Conservation (phyloP, 441 rosid genomes). For the Mallotus japonicus region DNA sequence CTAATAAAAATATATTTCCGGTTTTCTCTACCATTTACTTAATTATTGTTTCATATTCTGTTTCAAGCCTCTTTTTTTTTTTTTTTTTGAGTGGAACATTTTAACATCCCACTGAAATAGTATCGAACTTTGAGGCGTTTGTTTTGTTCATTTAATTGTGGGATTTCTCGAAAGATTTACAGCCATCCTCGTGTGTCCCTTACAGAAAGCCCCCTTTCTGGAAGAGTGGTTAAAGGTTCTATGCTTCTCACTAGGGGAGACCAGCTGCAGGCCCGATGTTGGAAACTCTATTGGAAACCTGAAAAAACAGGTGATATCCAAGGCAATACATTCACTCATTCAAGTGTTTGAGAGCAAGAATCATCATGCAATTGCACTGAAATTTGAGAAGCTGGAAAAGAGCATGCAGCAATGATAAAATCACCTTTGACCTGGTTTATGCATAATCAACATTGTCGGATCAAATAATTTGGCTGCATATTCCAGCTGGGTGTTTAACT, state of each 20-base stretch:
- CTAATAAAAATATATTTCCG: not conserved
- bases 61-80: not conserved
- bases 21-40: not conserved
- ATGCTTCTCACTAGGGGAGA: conserved; percentile 48
- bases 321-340: conserved; percentile 56
- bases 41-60: not conserved
- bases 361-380: conserved; percentile 36
- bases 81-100: not conserved
- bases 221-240: conserved; percentile 85
- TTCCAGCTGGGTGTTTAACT: not conserved
- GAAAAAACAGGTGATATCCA: conserved; percentile 68
- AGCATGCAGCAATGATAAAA: conserved; percentile 18
- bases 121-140: no score
- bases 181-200: conserved; percentile 19
- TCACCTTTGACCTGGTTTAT: not conserved
- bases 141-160: not conserved
- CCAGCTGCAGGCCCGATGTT: conserved; percentile 28
- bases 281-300: conserved; percentile 42
- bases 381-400: conserved; percentile 41
- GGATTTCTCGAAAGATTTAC: not conserved
- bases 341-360: conserved; percentile 42
- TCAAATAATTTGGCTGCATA: not conserved
- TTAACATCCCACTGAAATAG: not conserved
- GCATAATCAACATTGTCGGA: not conserved
- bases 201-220: conserved; percentile 69